Conservation (phyloP, 148 eudicot genomes). For the Rhododendron ferrugineum region DNA sequence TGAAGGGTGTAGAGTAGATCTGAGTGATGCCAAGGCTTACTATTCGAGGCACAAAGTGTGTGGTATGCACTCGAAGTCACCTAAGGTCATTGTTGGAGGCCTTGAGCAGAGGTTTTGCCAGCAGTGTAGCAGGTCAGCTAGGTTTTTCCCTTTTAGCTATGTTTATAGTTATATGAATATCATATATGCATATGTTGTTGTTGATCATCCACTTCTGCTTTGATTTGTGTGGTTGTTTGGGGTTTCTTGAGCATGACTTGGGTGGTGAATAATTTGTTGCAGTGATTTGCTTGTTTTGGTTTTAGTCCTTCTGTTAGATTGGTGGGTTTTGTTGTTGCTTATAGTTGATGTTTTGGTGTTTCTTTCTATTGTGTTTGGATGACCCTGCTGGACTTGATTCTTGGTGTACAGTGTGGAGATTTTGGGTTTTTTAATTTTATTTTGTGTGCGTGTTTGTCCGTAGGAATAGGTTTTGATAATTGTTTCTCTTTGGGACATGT, state of each 20-base stretch:
- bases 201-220: not conserved
- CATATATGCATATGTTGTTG: not conserved
- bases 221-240: not conserved
- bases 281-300: not conserved
- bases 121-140: slow-evolving; percentile 82
- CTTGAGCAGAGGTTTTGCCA: slow-evolving; percentile 87
- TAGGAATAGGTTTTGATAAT: not conserved
- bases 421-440: too few species aligned
- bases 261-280: not conserved
- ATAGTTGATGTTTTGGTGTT: not conserved
- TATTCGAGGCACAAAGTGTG: slow-evolving; percentile 94
- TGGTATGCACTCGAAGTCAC: slow-evolving; percentile 69
- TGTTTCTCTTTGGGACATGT: not conserved
- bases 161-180: not conserved
- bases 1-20: slow-evolving; percentile 83
- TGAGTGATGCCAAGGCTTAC: slow-evolving; percentile 79
- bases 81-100: slow-evolving; percentile 65
- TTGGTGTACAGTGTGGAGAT: not conserved
- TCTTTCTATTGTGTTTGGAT: slow-evolving; percentile 4
- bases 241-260: not conserved
- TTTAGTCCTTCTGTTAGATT: not conserved
- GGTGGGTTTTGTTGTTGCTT: not conserved
- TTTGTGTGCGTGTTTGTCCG: too few species aligned
- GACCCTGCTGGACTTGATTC: not conserved
- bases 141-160: not conserved